Evolutionary conservation across 345 rosid species (phyloP).

Genomic region (Pistacia integerrima): DNA sequence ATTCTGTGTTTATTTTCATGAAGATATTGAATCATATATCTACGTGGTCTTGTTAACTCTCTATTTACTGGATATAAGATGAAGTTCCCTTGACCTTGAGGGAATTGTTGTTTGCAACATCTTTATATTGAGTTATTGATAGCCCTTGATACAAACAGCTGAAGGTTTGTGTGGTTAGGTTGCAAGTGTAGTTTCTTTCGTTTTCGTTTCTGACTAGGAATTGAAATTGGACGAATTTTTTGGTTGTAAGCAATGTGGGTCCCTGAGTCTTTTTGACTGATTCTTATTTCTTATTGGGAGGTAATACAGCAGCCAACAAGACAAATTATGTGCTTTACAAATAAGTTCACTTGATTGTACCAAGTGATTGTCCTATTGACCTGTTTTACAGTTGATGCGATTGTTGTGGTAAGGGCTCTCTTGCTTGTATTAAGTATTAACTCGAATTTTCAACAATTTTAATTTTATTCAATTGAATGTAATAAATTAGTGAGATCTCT

Average conservation of each 20-base stretch:
- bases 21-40: constrained; percentile 24
- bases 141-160: no score
- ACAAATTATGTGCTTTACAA: no score
- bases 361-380: no score
- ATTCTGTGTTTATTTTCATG: constrained; percentile 20
- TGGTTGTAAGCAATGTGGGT: not conserved
- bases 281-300: not conserved
- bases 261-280: not conserved
- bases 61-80: not conserved
- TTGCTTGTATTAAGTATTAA: no score
- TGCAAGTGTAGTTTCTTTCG: not conserved
- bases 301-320: no score
- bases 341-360: no score
- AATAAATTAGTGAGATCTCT: no score
- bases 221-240: not conserved
- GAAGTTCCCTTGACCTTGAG: not conserved
- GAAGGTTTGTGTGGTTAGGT: not conserved
- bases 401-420: no score
- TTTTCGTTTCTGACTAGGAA: not conserved
- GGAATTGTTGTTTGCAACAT: not conserved
- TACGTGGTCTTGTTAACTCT: constrained; percentile 5
- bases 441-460: no score
- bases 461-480: no score
- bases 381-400: no score
- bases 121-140: not conserved